Percentiles rank a stretch among this genome's conserved stretches.
phyloP scores from a whole-genome alignment of 2,329 filamentous ascomycete species.

The Sarocladium strictum region DNA sequence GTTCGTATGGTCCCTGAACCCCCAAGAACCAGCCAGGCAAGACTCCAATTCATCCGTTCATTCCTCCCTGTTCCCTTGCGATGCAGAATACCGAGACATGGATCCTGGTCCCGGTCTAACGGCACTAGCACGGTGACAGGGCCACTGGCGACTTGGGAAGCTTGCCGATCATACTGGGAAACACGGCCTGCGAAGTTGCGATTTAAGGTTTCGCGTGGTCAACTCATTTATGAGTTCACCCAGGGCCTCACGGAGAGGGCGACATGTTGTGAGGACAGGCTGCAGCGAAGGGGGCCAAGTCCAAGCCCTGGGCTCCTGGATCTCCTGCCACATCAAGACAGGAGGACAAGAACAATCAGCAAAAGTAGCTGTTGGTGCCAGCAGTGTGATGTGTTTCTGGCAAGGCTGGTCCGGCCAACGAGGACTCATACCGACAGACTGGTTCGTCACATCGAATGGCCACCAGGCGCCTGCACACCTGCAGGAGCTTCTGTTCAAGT shows the following conservation, averaged over 20 bases:
- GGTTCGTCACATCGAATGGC: conserved; percentile 4
- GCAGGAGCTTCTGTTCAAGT: conserved; percentile 8
- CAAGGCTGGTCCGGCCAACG: conserved; percentile 5
- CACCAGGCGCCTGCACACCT: not conserved
- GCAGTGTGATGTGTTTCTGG: not conserved
- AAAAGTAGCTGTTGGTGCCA: not conserved
- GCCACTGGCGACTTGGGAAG: not conserved
- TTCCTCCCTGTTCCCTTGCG: conserved; percentile 1
- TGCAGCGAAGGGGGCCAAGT: not conserved
- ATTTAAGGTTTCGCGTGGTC: not conserved
- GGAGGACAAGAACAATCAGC: not conserved
- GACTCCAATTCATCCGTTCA: conserved; percentile 6
- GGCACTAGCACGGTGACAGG: not conserved
- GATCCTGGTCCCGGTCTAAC: not conserved
- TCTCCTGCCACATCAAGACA: not conserved
- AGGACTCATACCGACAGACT: conserved; percentile 2
- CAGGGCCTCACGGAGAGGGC: not conserved
- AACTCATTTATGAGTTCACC: conserved; percentile 6
- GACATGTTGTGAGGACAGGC: not conserved
- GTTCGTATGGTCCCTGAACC: not conserved
- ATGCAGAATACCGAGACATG: conserved; percentile 7
- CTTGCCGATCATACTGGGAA: not conserved
- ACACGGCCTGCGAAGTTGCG: not conserved
- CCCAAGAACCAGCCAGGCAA: not conserved
- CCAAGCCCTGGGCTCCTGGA: not conserved